phyloP scores from a whole-genome alignment of 1,139 yeast species.

The Kodamaea fungicola region DNA sequence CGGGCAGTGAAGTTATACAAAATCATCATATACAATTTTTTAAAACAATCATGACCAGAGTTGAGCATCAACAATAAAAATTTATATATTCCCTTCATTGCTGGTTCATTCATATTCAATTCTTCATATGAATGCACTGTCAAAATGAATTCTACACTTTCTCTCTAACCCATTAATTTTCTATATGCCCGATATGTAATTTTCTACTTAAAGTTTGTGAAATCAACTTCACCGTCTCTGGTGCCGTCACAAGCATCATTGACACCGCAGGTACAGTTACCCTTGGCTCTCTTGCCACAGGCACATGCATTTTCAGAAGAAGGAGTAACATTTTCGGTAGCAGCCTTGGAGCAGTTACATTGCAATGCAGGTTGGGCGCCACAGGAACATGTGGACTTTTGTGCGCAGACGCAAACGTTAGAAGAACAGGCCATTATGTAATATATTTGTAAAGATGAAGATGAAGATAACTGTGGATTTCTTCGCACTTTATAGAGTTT shows the following conservation, averaged over 20 bases:
- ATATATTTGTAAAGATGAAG: not conserved
- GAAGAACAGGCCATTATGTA: slow-evolving; percentile 40
- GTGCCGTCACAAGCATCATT: slow-evolving; percentile 35
- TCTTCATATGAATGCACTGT: too few species aligned
- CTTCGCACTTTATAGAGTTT: slow-evolving; percentile 5
- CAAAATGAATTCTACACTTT: too few species aligned
- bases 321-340: slow-evolving; percentile 40
- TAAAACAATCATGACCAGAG: too few species aligned
- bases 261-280: slow-evolving; percentile 42
- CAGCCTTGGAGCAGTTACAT: slow-evolving; percentile 43
- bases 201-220: slow-evolving; percentile 37
- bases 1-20: too few species aligned
- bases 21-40: too few species aligned
- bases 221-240: slow-evolving; percentile 48
- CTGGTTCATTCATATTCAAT: too few species aligned
- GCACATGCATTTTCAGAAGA: slow-evolving; percentile 37
- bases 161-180: too few species aligned
- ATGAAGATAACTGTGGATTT: slow-evolving; percentile 4
- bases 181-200: not conserved
- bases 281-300: slow-evolving; percentile 45
- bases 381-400: slow-evolving; percentile 50
- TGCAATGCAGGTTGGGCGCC: slow-evolving; percentile 46
- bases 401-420: slow-evolving; percentile 45
- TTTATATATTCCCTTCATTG: too few species aligned
- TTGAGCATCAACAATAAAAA: too few species aligned